These are phyloP conservation scores for Hypocrella siamensis DNA, from an alignment of 2,329 filamentous ascomycete species.

Conservation along the genomic window DNA sequence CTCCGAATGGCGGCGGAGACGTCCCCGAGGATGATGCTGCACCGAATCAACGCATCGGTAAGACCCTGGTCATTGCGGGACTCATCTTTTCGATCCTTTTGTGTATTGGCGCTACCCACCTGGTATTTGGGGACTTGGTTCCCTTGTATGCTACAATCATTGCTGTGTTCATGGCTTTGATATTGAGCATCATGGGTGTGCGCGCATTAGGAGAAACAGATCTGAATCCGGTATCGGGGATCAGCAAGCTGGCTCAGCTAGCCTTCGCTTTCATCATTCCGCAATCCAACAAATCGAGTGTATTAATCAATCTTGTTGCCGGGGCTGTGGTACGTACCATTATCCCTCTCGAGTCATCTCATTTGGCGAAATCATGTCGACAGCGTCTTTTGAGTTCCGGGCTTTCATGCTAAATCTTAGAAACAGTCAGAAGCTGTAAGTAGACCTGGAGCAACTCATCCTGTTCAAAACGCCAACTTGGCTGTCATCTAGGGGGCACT, in stretches of 20 bases:
- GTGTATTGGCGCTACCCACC: conserved; percentile 66
- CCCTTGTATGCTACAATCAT: conserved; percentile 60
- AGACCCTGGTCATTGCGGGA: conserved; percentile 54
- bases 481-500: conserved; percentile 46
- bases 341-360: background rate
- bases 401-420: background rate
- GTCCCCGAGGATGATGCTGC: conserved; percentile 63
- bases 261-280: conserved; percentile 88
- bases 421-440: conserved; percentile 24
- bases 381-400: too few relatives aligned
- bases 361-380: too few relatives aligned
- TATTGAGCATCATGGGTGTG: conserved; percentile 61
- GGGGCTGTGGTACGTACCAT: conserved; percentile 49
- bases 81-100: conserved; percentile 62
- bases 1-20: conserved; percentile 5
- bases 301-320: conserved; percentile 91
- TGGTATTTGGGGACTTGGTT: conserved; percentile 72
- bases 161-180: conserved; percentile 70
- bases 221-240: conserved; percentile 89
- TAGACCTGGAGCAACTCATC: background rate
- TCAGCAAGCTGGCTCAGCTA: conserved; percentile 89
- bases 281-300: conserved; percentile 60
- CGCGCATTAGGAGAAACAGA: conserved; percentile 68
- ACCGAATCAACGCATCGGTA: conserved; percentile 63
- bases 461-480: background rate